Evolutionary conservation across 2,329 filamentous ascomycete genomes (phyloP), one percentile per base, ranked within the genome.

Genomic region (Colletotrichum tamarilloi): DNA sequence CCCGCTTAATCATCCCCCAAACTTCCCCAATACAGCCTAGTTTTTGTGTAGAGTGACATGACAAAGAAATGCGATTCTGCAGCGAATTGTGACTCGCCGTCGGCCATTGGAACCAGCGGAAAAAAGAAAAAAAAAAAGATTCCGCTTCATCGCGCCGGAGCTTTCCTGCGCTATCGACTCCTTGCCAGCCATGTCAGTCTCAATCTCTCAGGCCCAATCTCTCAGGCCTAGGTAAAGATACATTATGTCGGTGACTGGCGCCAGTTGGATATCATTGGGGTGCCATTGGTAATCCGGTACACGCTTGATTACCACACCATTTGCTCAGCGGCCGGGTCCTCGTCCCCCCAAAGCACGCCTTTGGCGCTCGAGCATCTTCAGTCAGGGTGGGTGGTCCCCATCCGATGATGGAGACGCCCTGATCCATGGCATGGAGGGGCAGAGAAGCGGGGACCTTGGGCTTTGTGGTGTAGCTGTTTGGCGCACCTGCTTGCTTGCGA

Each of bases 311-410:
- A 73, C 67, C 67, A 71, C 57, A 73, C 67, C 56, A 66, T 66
- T 73, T 58, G 49, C 71, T 71, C 71, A 73, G 71, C 71, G 28
- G 71, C 28, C 60, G 42, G 53, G 28, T 28, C 65, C 58, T 12
- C 32, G 32, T 35, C 32, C 32, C 4, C 11, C 22, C 38, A 42
- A 42, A 32, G 14, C 49, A 59, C 38, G 38, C 30, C 30, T 57
- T 24, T 49, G 14, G 14, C 14, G 58, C 46, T 16, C 28, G 46
- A 67, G 42, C 24, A 19, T 67, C 16, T 60, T 58, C 73, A 3
- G 52, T 49, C 9, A 65, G 4, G 74, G 53, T 75, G 75, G 16
- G 68, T 66, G 1, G 87, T 92, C 77, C 77, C 55, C 49, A 55
- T 73, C 55, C 65, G 46, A 70, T 73, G 60, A 69, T 65, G 60